A percentile compares a stretch with the other conserved stretches of the same genome.
phyloP scores from a whole-genome alignment of 352 stramenopile species.

The Globisporangium perplexum region DNA sequence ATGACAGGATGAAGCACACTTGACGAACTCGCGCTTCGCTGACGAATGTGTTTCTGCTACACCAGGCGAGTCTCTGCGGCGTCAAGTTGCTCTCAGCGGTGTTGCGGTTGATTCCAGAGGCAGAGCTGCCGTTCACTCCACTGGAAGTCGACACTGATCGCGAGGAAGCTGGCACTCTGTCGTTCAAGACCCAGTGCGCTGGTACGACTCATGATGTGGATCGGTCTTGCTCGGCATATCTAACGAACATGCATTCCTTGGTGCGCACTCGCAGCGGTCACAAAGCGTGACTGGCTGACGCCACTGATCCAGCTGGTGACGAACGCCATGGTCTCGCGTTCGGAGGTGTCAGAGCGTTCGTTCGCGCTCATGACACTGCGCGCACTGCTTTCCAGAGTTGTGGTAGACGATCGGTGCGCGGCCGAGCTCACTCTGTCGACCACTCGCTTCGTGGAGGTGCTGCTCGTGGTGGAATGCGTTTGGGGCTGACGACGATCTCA shows the following conservation, averaged over 20 bases:
- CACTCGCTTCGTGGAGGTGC: not conserved
- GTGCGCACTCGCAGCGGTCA: conserved; percentile 23
- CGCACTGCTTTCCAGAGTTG: conserved; percentile 30
- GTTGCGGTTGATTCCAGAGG: conserved; percentile 1
- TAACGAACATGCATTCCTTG: no score
- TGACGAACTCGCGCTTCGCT: not conserved
- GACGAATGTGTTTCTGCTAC: not conserved
- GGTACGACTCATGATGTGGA: conserved; percentile 1
- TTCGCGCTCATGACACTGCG: conserved; percentile 30
- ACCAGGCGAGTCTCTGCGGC: conserved; percentile 4
- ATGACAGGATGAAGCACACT: not conserved
- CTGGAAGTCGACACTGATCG: not conserved
- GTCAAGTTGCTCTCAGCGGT: conserved; percentile 5
- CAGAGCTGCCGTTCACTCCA: not conserved
- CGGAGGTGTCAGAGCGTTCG: conserved; percentile 32
- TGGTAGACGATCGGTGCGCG: conserved; percentile 26
- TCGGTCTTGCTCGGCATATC: no score
- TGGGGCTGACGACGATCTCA: not conserved
- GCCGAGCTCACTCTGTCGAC: not conserved
- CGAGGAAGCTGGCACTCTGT: not conserved
- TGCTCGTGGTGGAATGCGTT: not conserved
- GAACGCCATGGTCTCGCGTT: conserved; percentile 67
- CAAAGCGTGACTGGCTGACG: conserved; percentile 42
- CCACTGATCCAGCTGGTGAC: conserved; percentile 54
- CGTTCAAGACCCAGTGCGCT: conserved; percentile 7